A percentile compares a stretch with the other conserved stretches of the same genome.
phyloP scores from a whole-genome alignment of 2,329 filamentous ascomycete genomes.

The Nannizzia gypsea region DNA sequence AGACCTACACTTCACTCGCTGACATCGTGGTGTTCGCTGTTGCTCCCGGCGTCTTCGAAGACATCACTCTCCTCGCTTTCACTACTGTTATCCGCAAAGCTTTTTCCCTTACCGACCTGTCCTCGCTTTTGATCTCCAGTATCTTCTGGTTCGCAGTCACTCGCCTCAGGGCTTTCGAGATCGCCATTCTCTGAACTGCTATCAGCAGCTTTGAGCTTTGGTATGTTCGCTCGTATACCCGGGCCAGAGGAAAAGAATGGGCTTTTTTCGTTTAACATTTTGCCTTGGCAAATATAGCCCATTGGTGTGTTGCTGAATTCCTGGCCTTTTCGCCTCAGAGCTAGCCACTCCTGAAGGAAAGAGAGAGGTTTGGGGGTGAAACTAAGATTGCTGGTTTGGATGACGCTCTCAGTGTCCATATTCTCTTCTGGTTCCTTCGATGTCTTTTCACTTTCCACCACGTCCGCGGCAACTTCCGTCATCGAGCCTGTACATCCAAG shows the following conservation, averaged over 20 bases:
- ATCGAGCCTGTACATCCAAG: constrained; percentile 3
- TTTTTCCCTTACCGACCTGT: not conserved
- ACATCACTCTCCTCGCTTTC: no score
- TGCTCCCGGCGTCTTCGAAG: no score
- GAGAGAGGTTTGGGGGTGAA: constrained; percentile 15
- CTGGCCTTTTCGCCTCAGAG: constrained; percentile 24
- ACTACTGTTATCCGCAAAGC: not conserved
- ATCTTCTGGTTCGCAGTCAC: not conserved
- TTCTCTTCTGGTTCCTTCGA: not conserved
- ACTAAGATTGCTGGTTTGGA: not conserved
- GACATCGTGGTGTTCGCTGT: not conserved
- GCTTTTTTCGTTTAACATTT: constrained; percentile 18
- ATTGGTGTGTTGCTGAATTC: constrained; percentile 27
- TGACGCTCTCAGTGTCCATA: not conserved
- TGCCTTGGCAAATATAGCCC: constrained; percentile 26
- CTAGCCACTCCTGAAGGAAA: constrained; percentile 28
- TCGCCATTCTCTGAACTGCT: not conserved
- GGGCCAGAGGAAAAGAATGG: constrained; percentile 18
- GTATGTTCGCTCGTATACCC: not conserved
- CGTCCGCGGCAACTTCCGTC: not conserved
- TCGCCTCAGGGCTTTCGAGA: not conserved
- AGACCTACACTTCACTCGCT: not conserved
- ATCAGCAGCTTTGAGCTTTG: not conserved
- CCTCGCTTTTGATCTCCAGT: not conserved
- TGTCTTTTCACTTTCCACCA: not conserved